Evolutionary conservation across 2,329 filamentous ascomycete genomes (phyloP).

Genomic region (Cladosporium sp.): DNA sequence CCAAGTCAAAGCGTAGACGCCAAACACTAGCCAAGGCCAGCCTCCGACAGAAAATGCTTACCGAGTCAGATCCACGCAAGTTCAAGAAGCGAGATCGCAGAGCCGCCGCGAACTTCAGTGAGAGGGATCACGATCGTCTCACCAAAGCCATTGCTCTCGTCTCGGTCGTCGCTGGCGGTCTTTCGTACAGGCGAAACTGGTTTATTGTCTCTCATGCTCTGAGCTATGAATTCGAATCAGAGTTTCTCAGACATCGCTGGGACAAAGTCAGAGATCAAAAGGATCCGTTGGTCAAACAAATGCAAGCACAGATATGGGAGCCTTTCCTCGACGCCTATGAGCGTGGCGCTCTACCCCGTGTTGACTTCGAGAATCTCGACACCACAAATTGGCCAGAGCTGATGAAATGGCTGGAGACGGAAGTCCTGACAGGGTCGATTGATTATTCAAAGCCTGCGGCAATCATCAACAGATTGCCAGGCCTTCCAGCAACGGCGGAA

Average conservation of each 20-base stretch:
- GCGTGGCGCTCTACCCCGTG: slow-evolving; percentile 52
- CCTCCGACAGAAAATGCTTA: background rate
- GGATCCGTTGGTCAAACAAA: slow-evolving; percentile 35
- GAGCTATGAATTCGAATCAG: slow-evolving; percentile 33
- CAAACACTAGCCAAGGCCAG: background rate
- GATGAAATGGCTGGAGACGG: slow-evolving; percentile 61
- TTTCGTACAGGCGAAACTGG: slow-evolving; percentile 38
- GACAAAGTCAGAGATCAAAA: slow-evolving; percentile 21
- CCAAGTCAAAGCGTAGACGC: background rate
- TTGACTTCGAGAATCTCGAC: slow-evolving; percentile 60
- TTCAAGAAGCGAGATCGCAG: slow-evolving; percentile 20
- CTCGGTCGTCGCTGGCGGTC: slow-evolving; percentile 31
- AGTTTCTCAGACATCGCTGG: slow-evolving; percentile 38
- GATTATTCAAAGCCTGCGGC: slow-evolving; percentile 11
- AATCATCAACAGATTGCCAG: slow-evolving; percentile 4
- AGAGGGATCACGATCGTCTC: slow-evolving; percentile 28
- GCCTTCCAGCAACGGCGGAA: slow-evolving; percentile 5
- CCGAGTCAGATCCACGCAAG: slow-evolving; percentile 11
- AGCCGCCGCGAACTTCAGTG: slow-evolving; percentile 18
- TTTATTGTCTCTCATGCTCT: slow-evolving; percentile 35
- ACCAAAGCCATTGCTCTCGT: slow-evolving; percentile 30
- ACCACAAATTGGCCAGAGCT: slow-evolving; percentile 65
- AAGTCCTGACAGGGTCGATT: slow-evolving; percentile 19
- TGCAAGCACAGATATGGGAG: slow-evolving; percentile 61
- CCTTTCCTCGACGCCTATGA: slow-evolving; percentile 64